These are phyloP conservation scores for Acer campestre DNA, from an alignment of 345 rosid genomes.

Conservation along the genomic window DNA sequence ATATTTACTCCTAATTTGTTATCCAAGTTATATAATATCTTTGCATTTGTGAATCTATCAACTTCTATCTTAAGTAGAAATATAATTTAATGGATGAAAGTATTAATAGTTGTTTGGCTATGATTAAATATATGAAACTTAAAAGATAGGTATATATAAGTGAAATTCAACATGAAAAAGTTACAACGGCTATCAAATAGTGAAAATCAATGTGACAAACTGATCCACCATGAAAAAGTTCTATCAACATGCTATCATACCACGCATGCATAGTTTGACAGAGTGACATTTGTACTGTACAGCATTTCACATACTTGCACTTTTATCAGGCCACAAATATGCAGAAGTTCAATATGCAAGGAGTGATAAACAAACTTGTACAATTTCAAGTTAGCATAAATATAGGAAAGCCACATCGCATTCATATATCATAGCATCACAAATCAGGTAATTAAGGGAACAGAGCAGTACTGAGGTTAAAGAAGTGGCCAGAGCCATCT, in stretches of 20 bases:
- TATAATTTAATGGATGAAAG: background rate
- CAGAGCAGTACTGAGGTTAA: conserved; percentile 76
- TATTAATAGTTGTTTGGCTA: background rate
- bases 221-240: background rate
- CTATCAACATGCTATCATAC: background rate
- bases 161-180: background rate
- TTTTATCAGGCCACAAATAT: background rate
- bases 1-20: background rate
- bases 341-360: background rate
- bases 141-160: background rate
- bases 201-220: background rate
- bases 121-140: background rate
- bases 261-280: conserved; percentile 3
- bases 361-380: background rate
- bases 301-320: background rate
- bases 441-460: conserved; percentile 23
- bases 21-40: background rate
- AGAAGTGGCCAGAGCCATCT: conserved; percentile 94
- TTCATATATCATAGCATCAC: conserved; percentile 11
- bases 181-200: background rate
- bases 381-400: background rate
- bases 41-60: background rate
- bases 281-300: background rate
- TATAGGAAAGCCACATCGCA: background rate
- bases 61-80: background rate